Evolutionary conservation across 2,329 filamentous ascomycete species (phyloP), one percentile per base, ranked within the genome.

Genomic region (Aspergillus candidus): DNA sequence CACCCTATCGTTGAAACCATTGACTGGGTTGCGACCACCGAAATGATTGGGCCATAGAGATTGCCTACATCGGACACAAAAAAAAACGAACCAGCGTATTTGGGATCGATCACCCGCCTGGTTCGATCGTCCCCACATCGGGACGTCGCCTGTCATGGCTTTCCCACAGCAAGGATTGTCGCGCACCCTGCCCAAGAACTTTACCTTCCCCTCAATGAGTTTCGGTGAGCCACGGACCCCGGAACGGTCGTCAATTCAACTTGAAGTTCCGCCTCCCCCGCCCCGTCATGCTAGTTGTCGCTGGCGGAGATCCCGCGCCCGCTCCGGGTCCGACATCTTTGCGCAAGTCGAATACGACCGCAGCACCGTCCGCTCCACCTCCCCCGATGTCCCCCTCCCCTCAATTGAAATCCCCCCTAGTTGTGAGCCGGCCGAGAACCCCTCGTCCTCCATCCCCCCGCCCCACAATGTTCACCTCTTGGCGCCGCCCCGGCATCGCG

Each of bases 161-260:
- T 58, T 63, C 47, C 63, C 62, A 52, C 66, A 62, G 47, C 55
- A 58, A 41, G 64, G 62, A 14, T 59, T 72, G 41, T 72, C 70
- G 46, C 69, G 68, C 42, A 73, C 70, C 17, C 55, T 73, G 18
- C 70, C 70, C 22, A 72, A 72, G 51, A 71, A 71, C 55, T 73
- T 73, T 54, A 70, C 67, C 10, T 69, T 70, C 38, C 59, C 67
- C 40, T 63, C 63, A 38, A 41, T 55, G 37, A 53, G 55, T 39
- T 53, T 55, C 34, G 60, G 61, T 29, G 61, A 62, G 43, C 70
- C 70, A 17, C 69, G 56, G 51, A 73, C 70, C 12, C 70, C 70
- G 46, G 64, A 72, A 48, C 69, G 65, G 47, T 57, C 63, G 12
- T 61, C 62, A 11, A 53, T 58, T 31, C 60, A 66, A 42, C 57